These are phyloP conservation scores for Clausena lansium DNA, from an alignment of 345 rosid genomes.

Conservation along the genomic window DNA sequence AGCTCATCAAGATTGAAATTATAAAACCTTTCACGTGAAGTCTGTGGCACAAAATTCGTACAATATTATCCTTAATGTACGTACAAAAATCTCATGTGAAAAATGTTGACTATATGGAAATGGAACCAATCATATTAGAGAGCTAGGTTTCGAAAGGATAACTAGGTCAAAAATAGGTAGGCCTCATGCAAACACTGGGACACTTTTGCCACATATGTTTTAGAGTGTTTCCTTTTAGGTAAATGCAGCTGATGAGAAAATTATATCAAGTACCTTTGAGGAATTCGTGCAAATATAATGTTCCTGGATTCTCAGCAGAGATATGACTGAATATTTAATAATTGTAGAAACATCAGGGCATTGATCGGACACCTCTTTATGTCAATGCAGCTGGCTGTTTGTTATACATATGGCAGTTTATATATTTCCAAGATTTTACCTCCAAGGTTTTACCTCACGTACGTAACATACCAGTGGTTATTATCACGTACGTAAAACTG, in stretches of 20 bases:
- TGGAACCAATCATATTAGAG: neutral
- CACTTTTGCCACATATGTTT: neutral
- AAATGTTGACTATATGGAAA: neutral
- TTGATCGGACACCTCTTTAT: neutral
- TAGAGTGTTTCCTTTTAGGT: neutral
- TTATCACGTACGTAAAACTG: too few relatives aligned
- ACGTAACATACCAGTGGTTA: too few relatives aligned
- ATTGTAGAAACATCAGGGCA: slow-evolving; percentile 10
- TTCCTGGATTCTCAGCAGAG: slow-evolving; percentile 14
- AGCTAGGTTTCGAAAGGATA: neutral
- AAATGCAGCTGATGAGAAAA: neutral
- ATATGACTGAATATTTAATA: slow-evolving; percentile 10
- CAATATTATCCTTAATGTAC: neutral
- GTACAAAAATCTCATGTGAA: neutral
- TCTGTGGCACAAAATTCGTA: neutral
- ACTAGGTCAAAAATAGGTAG: neutral
- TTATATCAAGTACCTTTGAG: neutral
- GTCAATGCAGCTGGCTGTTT: neutral
- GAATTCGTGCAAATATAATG: neutral
- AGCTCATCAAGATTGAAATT: too few relatives aligned
- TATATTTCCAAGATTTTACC: too few relatives aligned
- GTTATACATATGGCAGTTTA: too few relatives aligned
- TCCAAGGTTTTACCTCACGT: too few relatives aligned
- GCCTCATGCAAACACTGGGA: neutral
- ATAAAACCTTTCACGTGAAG: slow-evolving; percentile 1